Percentiles rank a stretch among this genome's conserved stretches.
phyloP scores from a whole-genome alignment of 495 filamentous ascomycete genomes.

The Podospora pseudoanserina region DNA sequence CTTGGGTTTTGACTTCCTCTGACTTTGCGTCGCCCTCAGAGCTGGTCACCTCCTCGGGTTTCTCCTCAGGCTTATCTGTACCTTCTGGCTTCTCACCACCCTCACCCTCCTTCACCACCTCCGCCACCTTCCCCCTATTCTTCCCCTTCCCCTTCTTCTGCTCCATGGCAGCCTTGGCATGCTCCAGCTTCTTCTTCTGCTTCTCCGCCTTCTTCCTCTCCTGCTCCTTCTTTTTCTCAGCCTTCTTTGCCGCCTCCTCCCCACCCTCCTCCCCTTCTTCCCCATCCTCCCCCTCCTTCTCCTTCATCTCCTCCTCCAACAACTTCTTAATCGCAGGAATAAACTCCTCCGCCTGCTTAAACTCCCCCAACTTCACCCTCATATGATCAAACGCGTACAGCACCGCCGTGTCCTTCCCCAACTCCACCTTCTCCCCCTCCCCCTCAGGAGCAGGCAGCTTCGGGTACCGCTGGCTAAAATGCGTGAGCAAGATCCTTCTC shows the following conservation, averaged over 20 bases:
- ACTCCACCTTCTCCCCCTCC: background rate
- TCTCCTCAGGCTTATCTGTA: background rate
- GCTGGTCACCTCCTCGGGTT: no score
- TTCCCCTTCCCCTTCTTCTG: background rate
- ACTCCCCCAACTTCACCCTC: conserved; percentile 75
- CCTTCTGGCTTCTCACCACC: background rate
- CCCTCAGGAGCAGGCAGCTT: conserved; percentile 62
- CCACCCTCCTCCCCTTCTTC: background rate
- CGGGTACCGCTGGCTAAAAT: conserved; percentile 95
- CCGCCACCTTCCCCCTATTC: background rate
- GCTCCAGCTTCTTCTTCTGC: background rate
- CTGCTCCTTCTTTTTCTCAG: background rate
- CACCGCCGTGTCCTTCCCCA: conserved; percentile 46
- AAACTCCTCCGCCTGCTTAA: conserved; percentile 70
- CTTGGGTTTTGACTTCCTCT: no score
- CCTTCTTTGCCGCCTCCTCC: background rate
- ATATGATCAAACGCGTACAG: conserved; percentile 89
- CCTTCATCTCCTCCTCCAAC: conserved; percentile 41
- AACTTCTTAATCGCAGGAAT: conserved; percentile 68
- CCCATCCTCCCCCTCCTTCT: conserved; percentile 11
- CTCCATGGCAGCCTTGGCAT: background rate
- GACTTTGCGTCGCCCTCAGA: no score
- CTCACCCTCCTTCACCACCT: background rate
- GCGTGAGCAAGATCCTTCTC: conserved; percentile 72
- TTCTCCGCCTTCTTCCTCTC: background rate